These are phyloP conservation scores for Lactarius hatsudake DNA, from an alignment of 768 basidiomycete genomes.

Conservation along the genomic window DNA sequence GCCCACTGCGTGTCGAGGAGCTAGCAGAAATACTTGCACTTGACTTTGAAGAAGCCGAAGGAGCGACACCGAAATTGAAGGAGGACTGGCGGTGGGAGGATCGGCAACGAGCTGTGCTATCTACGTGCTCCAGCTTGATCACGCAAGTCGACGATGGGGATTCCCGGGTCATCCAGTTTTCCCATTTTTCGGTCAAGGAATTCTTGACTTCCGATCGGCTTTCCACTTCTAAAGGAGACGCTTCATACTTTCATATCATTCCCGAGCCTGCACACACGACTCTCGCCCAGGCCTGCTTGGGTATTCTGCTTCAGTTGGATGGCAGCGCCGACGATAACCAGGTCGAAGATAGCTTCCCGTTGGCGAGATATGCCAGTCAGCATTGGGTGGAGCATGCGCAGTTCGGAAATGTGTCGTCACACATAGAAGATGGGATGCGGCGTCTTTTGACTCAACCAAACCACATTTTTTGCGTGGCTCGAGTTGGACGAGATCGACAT, in stretches of 20 bases:
- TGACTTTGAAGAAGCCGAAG: background rate
- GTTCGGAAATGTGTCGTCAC: background rate
- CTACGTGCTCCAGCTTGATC: background rate
- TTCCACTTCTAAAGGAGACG: background rate
- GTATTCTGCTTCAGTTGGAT: background rate
- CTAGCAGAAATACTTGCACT: background rate
- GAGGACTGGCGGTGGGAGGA: background rate
- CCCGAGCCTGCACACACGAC: background rate
- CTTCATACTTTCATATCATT: background rate
- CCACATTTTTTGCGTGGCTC: background rate
- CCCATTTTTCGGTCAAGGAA: background rate
- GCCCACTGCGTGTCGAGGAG: too few relatives aligned
- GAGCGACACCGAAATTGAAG: background rate
- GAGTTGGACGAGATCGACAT: background rate
- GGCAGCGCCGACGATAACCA: background rate
- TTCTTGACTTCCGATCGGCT: background rate
- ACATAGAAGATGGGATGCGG: background rate
- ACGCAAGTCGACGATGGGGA: background rate
- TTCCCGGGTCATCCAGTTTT: background rate
- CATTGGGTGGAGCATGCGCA: background rate
- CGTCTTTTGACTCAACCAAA: background rate
- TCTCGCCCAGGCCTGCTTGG: background rate
- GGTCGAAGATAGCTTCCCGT: background rate
- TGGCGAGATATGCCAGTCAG: background rate
- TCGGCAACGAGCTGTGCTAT: background rate